Base-by-base conservation (phyloP, 306 rosid species). In the Casuarina glauca region DNA sequence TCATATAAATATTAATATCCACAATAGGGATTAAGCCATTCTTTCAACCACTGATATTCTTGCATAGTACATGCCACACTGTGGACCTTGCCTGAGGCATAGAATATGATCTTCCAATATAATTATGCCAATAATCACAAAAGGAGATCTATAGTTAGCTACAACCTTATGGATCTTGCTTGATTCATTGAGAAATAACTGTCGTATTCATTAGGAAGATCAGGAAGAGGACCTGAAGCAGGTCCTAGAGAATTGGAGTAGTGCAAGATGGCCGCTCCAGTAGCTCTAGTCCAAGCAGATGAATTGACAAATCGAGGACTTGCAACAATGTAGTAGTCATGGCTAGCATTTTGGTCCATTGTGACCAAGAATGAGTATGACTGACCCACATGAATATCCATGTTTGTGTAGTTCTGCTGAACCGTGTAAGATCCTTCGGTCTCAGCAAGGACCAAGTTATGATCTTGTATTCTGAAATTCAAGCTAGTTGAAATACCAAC, bases 341-440 rank as follows among this genome's bases (percentile, higher is more conserved):
- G 82, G 80, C 84, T 89, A 79, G 92, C 91, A 79, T 90, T 90
- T 86, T 93, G 97, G 86, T 93, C 97, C 97, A 87, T 90, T 20
- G 97, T 89, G 52, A 93, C 93, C 87, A 93, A 84, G 88, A 93
- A 90, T 32, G 97, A 93, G 74, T 87, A 93, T 9, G 97, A 93
- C 86, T 90, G 96, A 70, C 97, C 97, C 57, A 93, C 96, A 50
- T 93, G 97, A 78, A 93, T 85, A 82, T 93, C 93, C 93, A 93
- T 86, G 86, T 83, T 85, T 44, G 89, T 74, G 72, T 90, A 89
- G 82, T 82, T 90, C 75, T 90, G 96, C 82, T 93, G 96, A 50
- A 90, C 86, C 4, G 97, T 89, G 83, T 93, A 90, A 62, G 96
- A 90, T 66, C 97, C 96, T 83, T 93, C 96, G 1, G 93, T 90